Base-by-base conservation (phyloP, 805 yeast species). In the Schwanniomyces vanrijiae region DNA sequence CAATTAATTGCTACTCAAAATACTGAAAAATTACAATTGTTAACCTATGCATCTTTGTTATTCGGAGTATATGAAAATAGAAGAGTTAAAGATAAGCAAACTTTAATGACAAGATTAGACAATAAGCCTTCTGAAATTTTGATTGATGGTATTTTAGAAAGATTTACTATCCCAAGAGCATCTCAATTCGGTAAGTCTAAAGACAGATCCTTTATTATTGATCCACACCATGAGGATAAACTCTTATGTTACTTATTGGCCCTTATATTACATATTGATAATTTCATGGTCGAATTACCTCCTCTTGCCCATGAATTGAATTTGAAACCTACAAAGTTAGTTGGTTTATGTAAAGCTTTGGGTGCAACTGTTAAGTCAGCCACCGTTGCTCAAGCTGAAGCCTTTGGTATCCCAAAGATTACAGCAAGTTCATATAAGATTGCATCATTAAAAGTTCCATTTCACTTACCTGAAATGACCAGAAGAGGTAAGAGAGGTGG, bases 201-300 rank as follows among this genome's bases (percentile, higher is more conserved):
- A 61, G 90, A 85, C 52, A 80, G 84, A 55, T 77, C 85, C n/a
- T 92, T 80, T 63, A 74, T 80, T 51, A 80, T 94, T 50, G 97
- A 94, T 61, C 97, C 98, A 35, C 85, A 81, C 57, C 81, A 82
- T 60, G 96, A 90, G 65, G 96, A 90, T 68, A 90, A 86, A 68
- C 73, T 94, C 42, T 72, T 94, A 54, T 87, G 96, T 66, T 86
- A 82, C 67, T 73, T 90, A 41, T 71, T 94, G 50, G 87, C 86
- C 5, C 68, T 86, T 35, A 75, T 87, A 34, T 71, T 94, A 61
- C 92, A 86, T 64, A 75, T 91, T 46, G 89, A 89, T 63, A 83
- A 80, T 50, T 92, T 82, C 69, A 72, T 78, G 52, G 81, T 89
- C 16, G 94, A 88, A 56, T 68, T 90, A 34, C 77, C 88, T 2